phyloP scores from a whole-genome alignment of 306 rosid species.

The Begonia peltatifolia region DNA sequence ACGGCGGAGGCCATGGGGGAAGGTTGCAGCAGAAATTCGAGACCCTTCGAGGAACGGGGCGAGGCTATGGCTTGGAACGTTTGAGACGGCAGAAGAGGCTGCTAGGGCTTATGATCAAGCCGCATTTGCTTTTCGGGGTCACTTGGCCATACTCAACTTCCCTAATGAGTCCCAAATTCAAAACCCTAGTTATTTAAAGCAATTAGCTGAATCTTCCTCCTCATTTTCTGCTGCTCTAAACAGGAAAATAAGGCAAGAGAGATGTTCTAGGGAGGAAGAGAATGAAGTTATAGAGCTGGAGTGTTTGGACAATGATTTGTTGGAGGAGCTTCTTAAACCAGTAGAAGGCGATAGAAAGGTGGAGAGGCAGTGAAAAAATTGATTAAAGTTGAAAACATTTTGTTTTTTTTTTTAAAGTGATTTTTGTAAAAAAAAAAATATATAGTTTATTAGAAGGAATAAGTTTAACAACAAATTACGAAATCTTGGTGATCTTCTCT shows the following conservation, averaged over 20 bases:
- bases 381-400: no score
- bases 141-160: conserved; percentile 71
- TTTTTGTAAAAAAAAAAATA: no score
- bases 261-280: neutral
- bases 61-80: conserved; percentile 77
- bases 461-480: no score
- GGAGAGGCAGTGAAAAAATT: no score
- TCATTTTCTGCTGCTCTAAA: conserved; percentile 6
- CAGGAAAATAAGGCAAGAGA: neutral
- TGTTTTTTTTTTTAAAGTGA: no score
- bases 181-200: conserved; percentile 3
- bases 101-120: conserved; percentile 90
- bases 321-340: conserved; percentile 57
- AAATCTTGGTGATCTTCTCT: no score
- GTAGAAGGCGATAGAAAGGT: conserved; percentile 11
- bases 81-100: conserved; percentile 71
- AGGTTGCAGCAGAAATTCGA: conserved; percentile 87
- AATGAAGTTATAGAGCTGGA: conserved; percentile 44
- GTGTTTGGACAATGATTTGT: conserved; percentile 42
- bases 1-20: conserved; percentile 84
- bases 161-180: conserved; percentile 46
- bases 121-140: conserved; percentile 71
- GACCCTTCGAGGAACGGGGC: conserved; percentile 79
- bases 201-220: conserved; percentile 13
- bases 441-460: no score